Evolutionary conservation across 306 rosid genomes (phyloP), one percentile per base, ranked within the genome.

Genomic region (Fagus crenata): DNA sequence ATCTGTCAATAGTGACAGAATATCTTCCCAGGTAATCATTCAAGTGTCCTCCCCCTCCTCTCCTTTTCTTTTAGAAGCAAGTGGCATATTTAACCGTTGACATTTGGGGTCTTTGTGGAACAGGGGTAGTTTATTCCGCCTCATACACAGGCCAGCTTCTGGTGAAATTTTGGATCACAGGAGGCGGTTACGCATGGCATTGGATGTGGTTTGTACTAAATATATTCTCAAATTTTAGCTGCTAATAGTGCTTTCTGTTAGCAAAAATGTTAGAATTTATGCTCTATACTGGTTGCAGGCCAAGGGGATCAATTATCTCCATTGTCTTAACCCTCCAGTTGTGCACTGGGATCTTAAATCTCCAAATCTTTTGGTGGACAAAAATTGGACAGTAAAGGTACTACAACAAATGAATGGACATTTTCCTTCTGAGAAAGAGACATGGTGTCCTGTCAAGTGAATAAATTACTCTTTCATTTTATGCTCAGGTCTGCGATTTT

Each of bases 271-370:
- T 22, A 22, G 28, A 22, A 64, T 80, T 14, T 9, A 31, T 63
- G 5, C 8, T 11, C 36, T 82, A 49, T 39, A 55, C 58, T 77
- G 33, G 42, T 68, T 87, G 82, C 89, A 95, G 99, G 99, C 99
- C 79, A 95, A 91, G 88, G 99, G 99, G 74, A 86, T 95, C 87
- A 95, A 95, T 84, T 95, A 95, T 87, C 93, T 95, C 42, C 99
- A 95, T 85, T 88, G 97, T 76, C 81, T 95, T 67, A 89, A 82
- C 81, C 99, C 99, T 76, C 96, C 99, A 3, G 82, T 95, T 4
- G 89, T 95, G 80, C 99, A 95, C 72, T 92, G 96, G 99, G 99
- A 95, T 87, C 99, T 95, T 43, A 95, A 95, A 86, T 92, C 99
- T 69, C 99, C 99, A 40, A 95, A 95, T 80, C 83, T 95, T 82